These are phyloP conservation scores for Russula compacta DNA, from an alignment of 768 basidiomycete species.

Conservation along the genomic window DNA sequence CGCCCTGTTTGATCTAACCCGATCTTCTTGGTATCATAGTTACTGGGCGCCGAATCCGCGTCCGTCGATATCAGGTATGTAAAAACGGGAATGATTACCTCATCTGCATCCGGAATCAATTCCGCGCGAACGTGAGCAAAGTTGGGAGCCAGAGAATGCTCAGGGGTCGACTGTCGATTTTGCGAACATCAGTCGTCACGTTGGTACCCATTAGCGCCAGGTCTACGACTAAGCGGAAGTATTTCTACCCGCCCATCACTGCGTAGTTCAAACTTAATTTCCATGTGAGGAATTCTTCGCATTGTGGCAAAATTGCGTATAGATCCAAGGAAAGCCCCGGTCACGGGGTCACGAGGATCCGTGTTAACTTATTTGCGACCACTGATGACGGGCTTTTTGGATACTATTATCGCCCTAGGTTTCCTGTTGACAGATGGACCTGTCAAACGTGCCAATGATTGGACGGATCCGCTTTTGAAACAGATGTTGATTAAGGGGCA, in stretches of 20 bases:
- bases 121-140: background rate
- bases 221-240: background rate
- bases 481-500: constrained; percentile 14
- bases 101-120: background rate
- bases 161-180: background rate
- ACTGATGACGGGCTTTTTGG: background rate
- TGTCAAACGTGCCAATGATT: constrained; percentile 10
- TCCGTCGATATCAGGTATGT: background rate
- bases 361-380: too few relatives aligned
- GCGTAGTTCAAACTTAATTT: constrained; percentile 16
- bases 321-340: background rate
- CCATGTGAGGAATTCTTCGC: background rate
- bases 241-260: constrained; percentile 4
- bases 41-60: constrained; percentile 5
- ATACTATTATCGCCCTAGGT: background rate
- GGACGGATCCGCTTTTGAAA: background rate
- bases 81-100: background rate
- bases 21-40: constrained; percentile 13
- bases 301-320: constrained; percentile 10
- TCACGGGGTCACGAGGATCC: background rate
- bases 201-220: constrained; percentile 4
- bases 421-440: constrained; percentile 13
- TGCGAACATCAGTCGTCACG: constrained; percentile 4
- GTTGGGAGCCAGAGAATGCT: background rate
- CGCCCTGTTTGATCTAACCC: constrained; percentile 1